phyloP scores from a whole-genome alignment of 2,329 filamentous ascomycete genomes.

The Helotiales sp. region DNA sequence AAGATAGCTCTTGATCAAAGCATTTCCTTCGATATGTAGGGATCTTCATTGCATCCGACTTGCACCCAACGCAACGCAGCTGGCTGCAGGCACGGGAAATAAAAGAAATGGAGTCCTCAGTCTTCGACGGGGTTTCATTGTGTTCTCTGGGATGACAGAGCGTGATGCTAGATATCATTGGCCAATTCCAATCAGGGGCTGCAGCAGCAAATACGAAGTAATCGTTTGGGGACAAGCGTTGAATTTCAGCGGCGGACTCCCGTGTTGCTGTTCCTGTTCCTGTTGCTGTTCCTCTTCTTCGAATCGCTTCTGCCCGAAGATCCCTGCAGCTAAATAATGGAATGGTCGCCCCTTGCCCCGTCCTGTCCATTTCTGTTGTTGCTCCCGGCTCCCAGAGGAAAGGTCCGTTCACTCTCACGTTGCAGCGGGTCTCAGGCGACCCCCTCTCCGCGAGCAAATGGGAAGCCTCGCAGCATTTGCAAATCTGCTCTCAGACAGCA shows the following conservation, averaged over 20 bases:
- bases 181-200: slow-evolving; percentile 6
- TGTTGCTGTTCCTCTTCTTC: neutral
- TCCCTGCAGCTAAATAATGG: neutral
- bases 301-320: slow-evolving; percentile 10
- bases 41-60: slow-evolving; percentile 6
- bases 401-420: neutral
- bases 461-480: neutral
- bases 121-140: neutral
- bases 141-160: neutral
- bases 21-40: neutral
- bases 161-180: neutral
- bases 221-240: neutral
- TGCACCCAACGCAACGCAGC: neutral
- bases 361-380: neutral
- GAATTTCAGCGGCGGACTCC: neutral
- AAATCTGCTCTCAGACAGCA: neutral
- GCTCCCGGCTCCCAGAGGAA: neutral
- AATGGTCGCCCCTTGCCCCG: neutral
- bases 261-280: too few relatives aligned
- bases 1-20: neutral
- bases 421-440: neutral
- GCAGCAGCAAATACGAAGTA: neutral
- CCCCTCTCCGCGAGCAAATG: slow-evolving; percentile 2
- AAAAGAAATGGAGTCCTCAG: slow-evolving; percentile 3
- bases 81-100: slow-evolving; percentile 6